phyloP scores from a whole-genome alignment of 768 basidiomycete genomes.

The Mycena capillaripes region DNA sequence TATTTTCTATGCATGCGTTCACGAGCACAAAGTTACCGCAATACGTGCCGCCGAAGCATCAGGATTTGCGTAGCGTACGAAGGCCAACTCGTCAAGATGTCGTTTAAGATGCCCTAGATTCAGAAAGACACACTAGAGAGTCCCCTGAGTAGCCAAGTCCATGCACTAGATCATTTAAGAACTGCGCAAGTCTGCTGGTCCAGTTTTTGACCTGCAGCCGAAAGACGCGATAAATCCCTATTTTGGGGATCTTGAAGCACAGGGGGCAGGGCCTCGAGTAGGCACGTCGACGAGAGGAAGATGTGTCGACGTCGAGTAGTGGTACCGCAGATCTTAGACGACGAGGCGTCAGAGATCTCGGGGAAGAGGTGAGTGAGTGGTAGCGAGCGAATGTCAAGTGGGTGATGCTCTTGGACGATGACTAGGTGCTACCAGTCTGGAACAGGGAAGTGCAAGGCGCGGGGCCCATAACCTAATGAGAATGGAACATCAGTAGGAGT shows the following conservation, averaged over 20 bases:
- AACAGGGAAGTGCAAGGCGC: background rate
- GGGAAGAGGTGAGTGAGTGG: background rate
- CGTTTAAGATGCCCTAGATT: background rate
- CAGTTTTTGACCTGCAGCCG: background rate
- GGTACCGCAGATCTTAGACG: conserved; percentile 3
- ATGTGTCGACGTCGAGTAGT: background rate
- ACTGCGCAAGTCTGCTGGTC: conserved; percentile 2
- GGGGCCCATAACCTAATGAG: too few species aligned
- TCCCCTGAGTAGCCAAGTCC: background rate
- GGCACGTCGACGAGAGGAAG: background rate
- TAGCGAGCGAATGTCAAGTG: background rate
- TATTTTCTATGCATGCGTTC: background rate
- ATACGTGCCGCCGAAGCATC: background rate
- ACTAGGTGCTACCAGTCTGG: background rate
- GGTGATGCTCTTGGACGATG: background rate
- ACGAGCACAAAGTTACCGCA: background rate
- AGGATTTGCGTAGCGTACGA: background rate
- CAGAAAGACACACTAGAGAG: background rate
- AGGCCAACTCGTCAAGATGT: background rate
- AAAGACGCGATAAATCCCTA: background rate
- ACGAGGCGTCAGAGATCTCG: background rate
- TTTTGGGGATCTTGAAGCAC: background rate
- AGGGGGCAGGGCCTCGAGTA: background rate
- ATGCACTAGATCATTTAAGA: conserved; percentile 2
- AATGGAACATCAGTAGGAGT: too few species aligned